These are phyloP conservation scores for Blastosporella zonata DNA, from an alignment of 1,284 basidiomycete species.

Conservation along the genomic window DNA sequence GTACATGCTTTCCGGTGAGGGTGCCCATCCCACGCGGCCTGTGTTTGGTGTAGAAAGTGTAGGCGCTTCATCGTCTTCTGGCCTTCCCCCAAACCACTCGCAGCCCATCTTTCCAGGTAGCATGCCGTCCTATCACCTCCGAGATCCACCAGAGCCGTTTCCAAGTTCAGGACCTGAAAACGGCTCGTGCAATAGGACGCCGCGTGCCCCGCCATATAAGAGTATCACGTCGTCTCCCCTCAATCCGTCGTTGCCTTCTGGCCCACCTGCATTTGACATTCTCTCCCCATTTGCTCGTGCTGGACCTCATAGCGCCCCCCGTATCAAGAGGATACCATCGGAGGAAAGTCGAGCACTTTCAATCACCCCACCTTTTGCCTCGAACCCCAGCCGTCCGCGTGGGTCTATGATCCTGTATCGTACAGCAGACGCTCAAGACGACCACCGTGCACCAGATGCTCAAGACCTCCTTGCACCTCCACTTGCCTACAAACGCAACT, in stretches of 20 bases:
- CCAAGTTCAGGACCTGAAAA: neutral
- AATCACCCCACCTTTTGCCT: neutral
- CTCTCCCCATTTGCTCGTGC: slow-evolving; percentile 18
- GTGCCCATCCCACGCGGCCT: slow-evolving; percentile 10
- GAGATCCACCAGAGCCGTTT: neutral
- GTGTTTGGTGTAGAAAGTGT: slow-evolving; percentile 1
- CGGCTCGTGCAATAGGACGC: neutral
- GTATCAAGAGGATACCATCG: slow-evolving; percentile 22
- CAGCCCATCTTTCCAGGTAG: neutral
- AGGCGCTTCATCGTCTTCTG: neutral
- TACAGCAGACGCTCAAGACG: slow-evolving; percentile 21
- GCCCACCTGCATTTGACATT: neutral
- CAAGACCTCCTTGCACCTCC: slow-evolving; percentile 18
- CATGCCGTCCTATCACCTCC: slow-evolving; percentile 1
- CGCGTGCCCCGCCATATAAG: slow-evolving; percentile 12
- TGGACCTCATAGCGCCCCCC: slow-evolving; percentile 14
- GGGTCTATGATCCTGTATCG: slow-evolving; percentile 35
- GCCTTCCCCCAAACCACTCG: neutral
- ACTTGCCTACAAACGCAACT: slow-evolving; percentile 17
- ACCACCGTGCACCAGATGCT: slow-evolving; percentile 20
- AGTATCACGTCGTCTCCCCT: slow-evolving; percentile 20
- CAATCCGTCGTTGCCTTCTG: slow-evolving; percentile 18
- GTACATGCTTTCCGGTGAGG: slow-evolving; percentile 13
- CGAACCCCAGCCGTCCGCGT: slow-evolving; percentile 2
- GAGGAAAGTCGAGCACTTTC: slow-evolving; percentile 25